Percentiles rank a stretch among this genome's conserved stretches.
Evolutionary conservation across 2,329 filamentous ascomycete genomes (phyloP).

Genomic region (Penicillium palitans): DNA sequence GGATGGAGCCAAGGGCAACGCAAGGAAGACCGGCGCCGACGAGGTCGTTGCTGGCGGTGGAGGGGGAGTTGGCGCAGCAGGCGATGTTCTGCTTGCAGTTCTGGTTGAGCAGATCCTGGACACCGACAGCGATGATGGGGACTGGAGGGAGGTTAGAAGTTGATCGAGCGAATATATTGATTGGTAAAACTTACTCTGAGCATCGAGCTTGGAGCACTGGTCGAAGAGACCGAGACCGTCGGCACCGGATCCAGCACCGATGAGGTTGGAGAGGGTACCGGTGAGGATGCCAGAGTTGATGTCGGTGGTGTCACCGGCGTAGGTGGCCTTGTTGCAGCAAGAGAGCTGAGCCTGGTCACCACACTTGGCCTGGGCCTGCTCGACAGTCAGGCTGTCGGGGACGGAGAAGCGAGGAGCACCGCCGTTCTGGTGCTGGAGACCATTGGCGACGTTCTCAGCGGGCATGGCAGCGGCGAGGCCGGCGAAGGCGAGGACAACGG

Average conservation of each 20-base stretch:
- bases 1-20: slow-evolving; percentile 38
- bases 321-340: slow-evolving; percentile 42
- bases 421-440: slow-evolving; percentile 9
- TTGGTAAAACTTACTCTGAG: slow-evolving; percentile 27
- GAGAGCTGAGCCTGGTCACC: slow-evolving; percentile 40
- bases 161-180: rapidly evolving
- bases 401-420: slow-evolving; percentile 16
- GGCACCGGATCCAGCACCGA: slow-evolving; percentile 35
- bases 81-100: slow-evolving; percentile 43
- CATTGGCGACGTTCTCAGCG: slow-evolving; percentile 9
- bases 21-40: slow-evolving; percentile 38
- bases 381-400: slow-evolving; percentile 30
- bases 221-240: slow-evolving; percentile 39
- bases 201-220: slow-evolving; percentile 42
- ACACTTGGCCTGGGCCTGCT: slow-evolving; percentile 41
- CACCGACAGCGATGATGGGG: slow-evolving; percentile 24
- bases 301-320: slow-evolving; percentile 35
- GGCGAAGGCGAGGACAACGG: slow-evolving; percentile 35
- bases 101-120: slow-evolving; percentile 36
- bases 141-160: slow-evolving; percentile 13
- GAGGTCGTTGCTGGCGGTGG: slow-evolving; percentile 26
- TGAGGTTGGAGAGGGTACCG: slow-evolving; percentile 35
- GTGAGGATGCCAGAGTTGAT: slow-evolving; percentile 31
- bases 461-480: slow-evolving; percentile 33
- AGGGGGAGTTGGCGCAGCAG: slow-evolving; percentile 36